Conservation (phyloP, 768 basidiomycete genomes). For the Filobasidium wieringae region DNA sequence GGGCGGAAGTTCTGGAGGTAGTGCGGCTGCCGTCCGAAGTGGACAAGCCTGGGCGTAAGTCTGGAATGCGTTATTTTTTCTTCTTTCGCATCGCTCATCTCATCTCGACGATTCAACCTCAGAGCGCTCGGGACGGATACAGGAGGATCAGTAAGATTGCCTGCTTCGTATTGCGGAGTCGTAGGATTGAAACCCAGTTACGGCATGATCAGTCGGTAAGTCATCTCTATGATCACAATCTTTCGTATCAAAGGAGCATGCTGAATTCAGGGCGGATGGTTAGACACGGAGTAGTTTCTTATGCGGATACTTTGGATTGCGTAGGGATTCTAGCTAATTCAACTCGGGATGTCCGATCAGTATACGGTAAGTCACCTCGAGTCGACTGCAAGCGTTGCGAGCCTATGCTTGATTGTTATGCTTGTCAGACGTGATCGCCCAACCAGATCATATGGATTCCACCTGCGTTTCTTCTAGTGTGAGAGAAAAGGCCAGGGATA, state of each 20-base stretch:
- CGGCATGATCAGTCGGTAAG: conserved; percentile 72
- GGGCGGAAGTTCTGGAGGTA: conserved; percentile 90
- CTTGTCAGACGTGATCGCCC: conserved; percentile 42
- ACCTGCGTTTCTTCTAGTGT: conserved; percentile 49
- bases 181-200: conserved; percentile 92
- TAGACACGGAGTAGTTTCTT: conserved; percentile 83
- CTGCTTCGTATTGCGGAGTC: conserved; percentile 86
- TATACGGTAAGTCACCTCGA: conserved; percentile 52
- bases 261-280: background rate
- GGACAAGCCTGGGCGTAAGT: conserved; percentile 74
- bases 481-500: conserved; percentile 33
- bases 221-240: conserved; percentile 3
- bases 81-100: no score
- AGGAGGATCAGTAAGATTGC: conserved; percentile 83
- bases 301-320: conserved; percentile 88
- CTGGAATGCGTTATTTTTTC: no score
- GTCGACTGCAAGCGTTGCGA: background rate
- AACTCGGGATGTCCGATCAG: conserved; percentile 44
- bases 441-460: conserved; percentile 59
- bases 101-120: no score
- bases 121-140: conserved; percentile 92
- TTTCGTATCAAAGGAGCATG: background rate
- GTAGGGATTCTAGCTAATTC: conserved; percentile 66
- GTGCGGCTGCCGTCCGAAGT: conserved; percentile 81
- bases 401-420: background rate